Percentiles rank a stretch among this genome's conserved stretches.
Conservation (phyloP, 1,284 basidiomycete genomes). For the Rhodotorula sp. region DNA sequence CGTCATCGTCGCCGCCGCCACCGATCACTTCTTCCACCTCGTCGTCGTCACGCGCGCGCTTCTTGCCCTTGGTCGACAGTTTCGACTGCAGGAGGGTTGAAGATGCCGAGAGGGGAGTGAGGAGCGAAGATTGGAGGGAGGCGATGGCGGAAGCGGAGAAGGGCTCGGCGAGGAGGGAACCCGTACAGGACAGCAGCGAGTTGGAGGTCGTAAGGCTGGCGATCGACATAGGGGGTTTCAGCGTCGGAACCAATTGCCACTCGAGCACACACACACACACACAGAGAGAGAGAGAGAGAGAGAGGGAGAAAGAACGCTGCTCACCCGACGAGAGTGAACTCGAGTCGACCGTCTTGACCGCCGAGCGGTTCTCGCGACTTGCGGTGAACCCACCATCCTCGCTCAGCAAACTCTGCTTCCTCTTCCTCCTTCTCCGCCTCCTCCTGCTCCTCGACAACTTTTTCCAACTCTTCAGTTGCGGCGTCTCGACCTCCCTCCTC, state of each 20-base stretch:
- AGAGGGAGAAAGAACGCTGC: constrained; percentile 44
- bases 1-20: not conserved
- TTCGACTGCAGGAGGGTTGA: not conserved
- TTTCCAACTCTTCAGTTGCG: constrained; percentile 28
- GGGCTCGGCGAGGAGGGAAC: constrained; percentile 82
- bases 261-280: not conserved
- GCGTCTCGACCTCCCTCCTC: constrained; percentile 30
- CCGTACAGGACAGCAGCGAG: constrained; percentile 88
- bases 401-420: constrained; percentile 40
- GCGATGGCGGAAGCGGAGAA: constrained; percentile 59
- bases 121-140: not conserved
- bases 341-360: constrained; percentile 64
- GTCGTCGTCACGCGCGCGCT: constrained; percentile 12
- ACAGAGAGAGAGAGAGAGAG: too few species aligned
- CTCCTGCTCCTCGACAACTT: constrained; percentile 14
- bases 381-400: constrained; percentile 77
- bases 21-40: constrained; percentile 10
- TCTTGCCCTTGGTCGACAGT: constrained; percentile 12
- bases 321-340: constrained; percentile 89
- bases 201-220: constrained; percentile 84
- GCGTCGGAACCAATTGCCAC: not conserved
- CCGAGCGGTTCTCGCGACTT: constrained; percentile 70
- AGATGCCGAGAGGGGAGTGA: not conserved
- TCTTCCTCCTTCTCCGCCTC: constrained; percentile 36
- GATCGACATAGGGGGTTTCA: not conserved